Base-by-base conservation (phyloP, 1,284 basidiomycete species). In the Cystobasidium pallidum region DNA sequence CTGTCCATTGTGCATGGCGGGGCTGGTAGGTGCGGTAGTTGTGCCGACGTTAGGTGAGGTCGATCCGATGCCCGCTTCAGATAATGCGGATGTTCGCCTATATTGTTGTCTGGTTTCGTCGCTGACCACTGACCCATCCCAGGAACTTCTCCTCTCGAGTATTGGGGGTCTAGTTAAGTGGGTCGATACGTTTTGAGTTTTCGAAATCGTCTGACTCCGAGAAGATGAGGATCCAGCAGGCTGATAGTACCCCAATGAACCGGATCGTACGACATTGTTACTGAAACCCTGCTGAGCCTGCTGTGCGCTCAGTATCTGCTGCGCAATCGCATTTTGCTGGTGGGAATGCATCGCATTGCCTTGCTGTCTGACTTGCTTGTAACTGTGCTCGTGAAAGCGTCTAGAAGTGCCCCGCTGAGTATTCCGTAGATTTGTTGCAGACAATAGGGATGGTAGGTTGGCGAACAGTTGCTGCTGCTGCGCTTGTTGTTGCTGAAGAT, bases 401-500 rank as follows among this genome's bases (percentile, higher is more conserved):
- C 41, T 15, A n/a, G 55, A 55, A 3, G 39, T 55, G 19, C 61
- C 15, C 3, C 26, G 24, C 19, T 54, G 3, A 6, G 65, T 11
- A 21, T 39, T 39, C 51, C 62, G 43, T 21, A 64, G 11, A 13
- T 24, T 41, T 15, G 68, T 63, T 3, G 58, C 57, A 3, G 68
- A 59, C 49, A 71, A 32, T 11, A 71, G 68, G 8, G 68, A 49
- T 3, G 68, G 59, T 21, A 55, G 43, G 34, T 28, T 71, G 17
- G 68, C 59, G 7, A 57, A n/a, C 19, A 64, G 21, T 32, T 55
- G 59, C 39, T 71, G 59, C 61, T 71, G 68, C 61, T 64, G 68
- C 26, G 30, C 45, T 54, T 71, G 68, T 45, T 63, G 68, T 59
- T 71, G 68, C 49, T 70, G 68, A 11, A 71, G 41, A 64, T 71